Base-by-base conservation (phyloP, 2,329 filamentous ascomycete genomes). In the Sordariomycetes sp. region DNA sequence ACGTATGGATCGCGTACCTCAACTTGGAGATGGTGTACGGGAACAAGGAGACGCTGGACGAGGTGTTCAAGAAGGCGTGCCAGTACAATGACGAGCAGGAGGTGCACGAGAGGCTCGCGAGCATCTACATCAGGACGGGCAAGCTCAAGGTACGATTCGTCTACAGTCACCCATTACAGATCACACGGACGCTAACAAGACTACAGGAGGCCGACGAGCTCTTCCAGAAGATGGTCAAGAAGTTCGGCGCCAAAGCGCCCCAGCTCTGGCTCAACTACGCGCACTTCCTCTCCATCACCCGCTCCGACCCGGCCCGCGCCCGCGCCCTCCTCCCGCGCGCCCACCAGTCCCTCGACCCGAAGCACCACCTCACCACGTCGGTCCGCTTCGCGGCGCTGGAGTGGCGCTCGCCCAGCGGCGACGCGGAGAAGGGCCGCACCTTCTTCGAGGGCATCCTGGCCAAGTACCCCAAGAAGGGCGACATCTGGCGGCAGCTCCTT, bases 181-280 rank as follows among this genome's bases (percentile, higher is more conserved):
- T 24, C 6, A 20, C 37, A 18, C 25, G 6, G 50, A 18, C 53
- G 55, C 69, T 74, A 66, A 74, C 65, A 61, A 18, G 10, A 24
- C n/a, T 53, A 70, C 71, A 95, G 87, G 87, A 92, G 80, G 93
- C 93, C 58, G 91, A 97, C 68, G 83, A 81, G 24, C 81, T 97
- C 64, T 97, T 97, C 76, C 88, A 94, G 70, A 75, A 79, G 48
- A 89, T 96, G 72, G 78, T 89, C 66, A 95, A 94, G 77, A 97
- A 95, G 74, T 92, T 90, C 60, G 90, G 94, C 67, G 87, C 88
- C 62, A 85, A 86, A 63, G 83, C 86, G 6, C 86, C 89, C 11
- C 82, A 86, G 57, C 85, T 97, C 64, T 99, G 92, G 90, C 79
- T 88, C 72, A 97, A 97, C 76, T 97, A 97, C 72, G 93, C 92